Evolutionary conservation across 2,329 filamentous ascomycete species (phyloP).

Genomic region (Didymella glomerata): DNA sequence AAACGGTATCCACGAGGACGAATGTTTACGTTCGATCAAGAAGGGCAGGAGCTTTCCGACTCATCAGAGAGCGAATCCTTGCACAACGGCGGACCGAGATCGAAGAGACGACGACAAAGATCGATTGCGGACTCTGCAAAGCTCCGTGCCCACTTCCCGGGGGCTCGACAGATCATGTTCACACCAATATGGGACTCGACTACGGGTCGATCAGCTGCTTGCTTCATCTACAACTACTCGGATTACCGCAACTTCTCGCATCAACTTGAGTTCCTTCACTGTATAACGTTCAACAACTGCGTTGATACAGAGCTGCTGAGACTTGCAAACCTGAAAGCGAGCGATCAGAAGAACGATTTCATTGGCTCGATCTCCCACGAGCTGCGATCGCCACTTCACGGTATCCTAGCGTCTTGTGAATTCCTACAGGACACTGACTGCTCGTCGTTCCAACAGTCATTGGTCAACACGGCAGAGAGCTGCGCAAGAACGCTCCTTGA

Average conservation of each 20-base stretch:
- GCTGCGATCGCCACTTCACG: slow-evolving; percentile 55
- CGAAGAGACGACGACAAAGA: slow-evolving; percentile 1
- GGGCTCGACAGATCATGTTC: slow-evolving; percentile 24
- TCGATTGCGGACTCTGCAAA: slow-evolving; percentile 45
- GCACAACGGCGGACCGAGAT: not conserved
- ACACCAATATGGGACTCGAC: slow-evolving; percentile 40
- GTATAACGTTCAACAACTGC: slow-evolving; percentile 19
- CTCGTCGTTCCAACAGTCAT: slow-evolving; percentile 50
- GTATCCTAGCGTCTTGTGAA: slow-evolving; percentile 54
- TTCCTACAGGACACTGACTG: slow-evolving; percentile 54
- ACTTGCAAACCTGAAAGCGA: slow-evolving; percentile 44
- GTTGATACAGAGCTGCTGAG: slow-evolving; percentile 55
- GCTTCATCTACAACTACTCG: slow-evolving; percentile 43
- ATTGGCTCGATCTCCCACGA: slow-evolving; percentile 61
- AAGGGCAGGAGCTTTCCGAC: slow-evolving; percentile 17
- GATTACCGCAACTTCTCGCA: slow-evolving; percentile 27
- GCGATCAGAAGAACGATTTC: slow-evolving; percentile 59
- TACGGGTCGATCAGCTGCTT: slow-evolving; percentile 26
- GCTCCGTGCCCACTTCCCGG: slow-evolving; percentile 13
- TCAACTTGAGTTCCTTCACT: slow-evolving; percentile 17
- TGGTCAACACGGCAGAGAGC: slow-evolving; percentile 58
- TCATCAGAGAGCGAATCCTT: slow-evolving; percentile 5
- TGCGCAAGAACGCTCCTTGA: slow-evolving; percentile 61
- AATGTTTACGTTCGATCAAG: slow-evolving; percentile 20
- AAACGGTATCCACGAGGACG: slow-evolving; percentile 14